Conservation (phyloP, 192 early-diverging fungal genomes). For the Rhizoclosmatium sp. region DNA sequence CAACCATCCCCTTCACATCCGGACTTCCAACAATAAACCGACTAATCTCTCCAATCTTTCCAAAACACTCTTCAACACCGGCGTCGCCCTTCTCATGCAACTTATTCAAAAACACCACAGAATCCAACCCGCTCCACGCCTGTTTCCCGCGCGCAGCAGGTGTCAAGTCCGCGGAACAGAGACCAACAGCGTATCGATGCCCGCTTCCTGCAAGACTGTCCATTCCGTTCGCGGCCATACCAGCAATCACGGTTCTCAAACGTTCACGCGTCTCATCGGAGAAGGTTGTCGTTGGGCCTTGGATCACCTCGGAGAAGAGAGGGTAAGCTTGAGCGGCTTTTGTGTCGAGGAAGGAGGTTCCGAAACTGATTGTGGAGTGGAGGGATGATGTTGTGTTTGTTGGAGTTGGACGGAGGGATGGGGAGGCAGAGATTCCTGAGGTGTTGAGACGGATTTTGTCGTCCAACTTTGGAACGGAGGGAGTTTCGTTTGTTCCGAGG, state of each 20-base stretch:
- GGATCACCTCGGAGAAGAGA: constrained; percentile 74
- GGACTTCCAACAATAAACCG: constrained; percentile 52
- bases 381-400: not conserved
- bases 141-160: constrained; percentile 64
- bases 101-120: constrained; percentile 83
- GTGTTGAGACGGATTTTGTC: constrained; percentile 86
- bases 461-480: constrained; percentile 80
- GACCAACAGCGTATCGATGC: constrained; percentile 77
- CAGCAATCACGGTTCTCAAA: constrained; percentile 77
- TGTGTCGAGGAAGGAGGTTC: constrained; percentile 58
- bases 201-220: constrained; percentile 85
- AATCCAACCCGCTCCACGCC: constrained; percentile 61
- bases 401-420: constrained; percentile 55
- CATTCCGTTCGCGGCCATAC: constrained; percentile 72
- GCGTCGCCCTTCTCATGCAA: constrained; percentile 73
- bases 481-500: constrained; percentile 51
- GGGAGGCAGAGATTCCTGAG: constrained; percentile 80
- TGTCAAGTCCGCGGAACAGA: constrained; percentile 59
- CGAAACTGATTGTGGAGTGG: not conserved
- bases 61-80: constrained; percentile 59
- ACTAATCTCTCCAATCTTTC: constrained; percentile 44
- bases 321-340: constrained; percentile 78
- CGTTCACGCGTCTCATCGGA: constrained; percentile 64
- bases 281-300: constrained; percentile 58
- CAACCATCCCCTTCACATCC: constrained; percentile 42